These are phyloP conservation scores for Nakaseomyces nivariensis DNA, from an alignment of 1,139 yeast species.

Conservation along the genomic window DNA sequence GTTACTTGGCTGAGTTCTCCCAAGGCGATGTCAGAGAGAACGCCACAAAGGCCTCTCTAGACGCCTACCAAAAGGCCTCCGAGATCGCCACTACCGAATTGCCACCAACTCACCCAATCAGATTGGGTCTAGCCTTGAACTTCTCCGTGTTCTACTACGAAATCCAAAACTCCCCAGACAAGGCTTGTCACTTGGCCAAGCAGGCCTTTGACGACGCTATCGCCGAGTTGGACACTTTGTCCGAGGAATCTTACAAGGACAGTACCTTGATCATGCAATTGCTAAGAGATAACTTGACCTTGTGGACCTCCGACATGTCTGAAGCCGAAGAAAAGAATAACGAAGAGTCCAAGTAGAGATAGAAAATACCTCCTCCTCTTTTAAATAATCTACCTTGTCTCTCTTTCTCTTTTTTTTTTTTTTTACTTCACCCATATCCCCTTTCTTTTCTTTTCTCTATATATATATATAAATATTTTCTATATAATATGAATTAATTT, in stretches of 20 bases:
- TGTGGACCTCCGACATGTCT: conserved; percentile 95
- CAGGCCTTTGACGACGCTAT: conserved; percentile 99
- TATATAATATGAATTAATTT: too few relatives aligned
- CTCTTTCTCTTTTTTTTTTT: too few relatives aligned
- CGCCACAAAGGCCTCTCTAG: conserved; percentile 86
- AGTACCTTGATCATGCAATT: conserved; percentile 97
- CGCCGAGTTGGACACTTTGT: conserved; percentile 93
- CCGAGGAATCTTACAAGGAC: conserved; percentile 97
- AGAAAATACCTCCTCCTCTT: background rate
- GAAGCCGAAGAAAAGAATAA: conserved; percentile 41
- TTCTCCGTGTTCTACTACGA: conserved; percentile 97
- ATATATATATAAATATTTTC: too few relatives aligned
- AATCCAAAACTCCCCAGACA: conserved; percentile 94
- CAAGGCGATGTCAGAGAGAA: conserved; percentile 82
- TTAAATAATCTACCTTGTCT: background rate
- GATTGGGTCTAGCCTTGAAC: conserved; percentile 95
- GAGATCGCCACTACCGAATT: conserved; percentile 95
- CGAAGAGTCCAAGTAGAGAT: conserved; percentile 1
- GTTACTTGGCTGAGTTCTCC: conserved; percentile 96
- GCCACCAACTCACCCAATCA: conserved; percentile 98
- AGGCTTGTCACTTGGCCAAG: conserved; percentile 97
- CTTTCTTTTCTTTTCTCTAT: too few relatives aligned
- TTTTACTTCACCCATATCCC: too few relatives aligned
- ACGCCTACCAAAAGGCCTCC: conserved; percentile 90
- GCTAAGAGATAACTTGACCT: conserved; percentile 93